Evolutionary conservation across 2,329 filamentous ascomycete genomes (phyloP).

Genomic region (Phialophora verrucosa): DNA sequence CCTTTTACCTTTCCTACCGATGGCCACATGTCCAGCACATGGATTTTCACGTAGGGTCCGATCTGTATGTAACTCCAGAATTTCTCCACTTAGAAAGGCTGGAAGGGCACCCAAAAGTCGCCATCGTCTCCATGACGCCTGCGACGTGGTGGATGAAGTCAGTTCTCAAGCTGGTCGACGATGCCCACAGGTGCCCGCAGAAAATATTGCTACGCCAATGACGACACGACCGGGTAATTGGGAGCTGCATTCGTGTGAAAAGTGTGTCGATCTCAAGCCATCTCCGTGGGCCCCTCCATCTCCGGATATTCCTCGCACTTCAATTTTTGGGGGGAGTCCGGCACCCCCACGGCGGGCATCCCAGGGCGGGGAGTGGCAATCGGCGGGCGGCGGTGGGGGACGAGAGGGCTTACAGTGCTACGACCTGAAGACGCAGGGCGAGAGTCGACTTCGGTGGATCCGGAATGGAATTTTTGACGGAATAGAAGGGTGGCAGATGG

Average conservation of each 20-base stretch:
- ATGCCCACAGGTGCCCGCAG: slow-evolving; percentile 9
- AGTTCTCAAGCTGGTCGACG: slow-evolving; percentile 5
- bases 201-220: slow-evolving; percentile 12
- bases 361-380: slow-evolving; percentile 9
- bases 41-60: not conserved
- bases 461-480: not conserved
- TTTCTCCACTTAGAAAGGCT: slow-evolving; percentile 7
- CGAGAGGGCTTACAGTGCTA: not conserved
- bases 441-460: slow-evolving; percentile 21
- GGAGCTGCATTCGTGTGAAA: not conserved
- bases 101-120: slow-evolving; percentile 7
- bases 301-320: slow-evolving; percentile 19
- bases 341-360: not conserved
- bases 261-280: not conserved
- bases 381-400: slow-evolving; percentile 11
- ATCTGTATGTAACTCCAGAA: slow-evolving; percentile 8
- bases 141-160: not conserved
- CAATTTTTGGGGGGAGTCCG: not conserved
- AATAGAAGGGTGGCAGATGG: not conserved
- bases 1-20: slow-evolving; percentile 4
- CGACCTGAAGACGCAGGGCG: slow-evolving; percentile 8
- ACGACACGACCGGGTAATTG: slow-evolving; percentile 12
- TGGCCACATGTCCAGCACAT: slow-evolving; percentile 11
- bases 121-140: slow-evolving; percentile 15
- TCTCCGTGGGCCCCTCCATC: slow-evolving; percentile 7